Evolutionary conservation across 805 yeast genomes (phyloP), one percentile per base, ranked within the genome.

Genomic region (Wickerhamiella occidentalis): DNA sequence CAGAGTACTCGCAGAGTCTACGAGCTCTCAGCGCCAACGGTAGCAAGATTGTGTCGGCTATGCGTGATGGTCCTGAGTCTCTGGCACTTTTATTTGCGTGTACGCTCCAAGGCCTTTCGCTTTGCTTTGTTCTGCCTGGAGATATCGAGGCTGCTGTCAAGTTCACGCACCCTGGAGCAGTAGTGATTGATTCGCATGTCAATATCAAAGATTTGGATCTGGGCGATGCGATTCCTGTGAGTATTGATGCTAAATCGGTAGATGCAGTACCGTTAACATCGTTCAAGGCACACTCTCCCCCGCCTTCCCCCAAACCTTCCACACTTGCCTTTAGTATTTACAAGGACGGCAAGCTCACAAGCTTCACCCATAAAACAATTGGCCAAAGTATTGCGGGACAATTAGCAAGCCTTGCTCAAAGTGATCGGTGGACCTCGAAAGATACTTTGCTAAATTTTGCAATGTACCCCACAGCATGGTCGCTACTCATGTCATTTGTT

Each of bases 301-400:
- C 37, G 11, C 45, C 41, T 19, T 18, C 37, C 13, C 47, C 40
- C 2, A 11, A 25, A 18, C 26, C 35, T 15, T 5, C 29, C 1
- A 25, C 40, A 1, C 8, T 18, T 18, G 49, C 46, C 21, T n/a
- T 44, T 23, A 23, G 41, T 12, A 13, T 26, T 36, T 40, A 22
- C 25, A 15, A 23, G 18, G 46, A 49, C 38, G 36, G 29, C 33
- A 44, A 43, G 3, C 11, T 37, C 15, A 9, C 3, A 13, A 12
- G 36, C 11, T 54, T 57, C 48, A 29, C 55, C n/a, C 55, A 57
- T 36, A 47, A 50, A 30, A 56, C 58, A 35, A 52, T 68, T 15
- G 66, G 67, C 6, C 53, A 64, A 1, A 62, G 69, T 1, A 54
- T 68, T 8, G 69, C 69, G 1, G 61, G 66, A 6, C 70, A 68